These are phyloP conservation scores for Anacardium occidentale DNA, from an alignment of 345 rosid genomes.

Conservation along the genomic window DNA sequence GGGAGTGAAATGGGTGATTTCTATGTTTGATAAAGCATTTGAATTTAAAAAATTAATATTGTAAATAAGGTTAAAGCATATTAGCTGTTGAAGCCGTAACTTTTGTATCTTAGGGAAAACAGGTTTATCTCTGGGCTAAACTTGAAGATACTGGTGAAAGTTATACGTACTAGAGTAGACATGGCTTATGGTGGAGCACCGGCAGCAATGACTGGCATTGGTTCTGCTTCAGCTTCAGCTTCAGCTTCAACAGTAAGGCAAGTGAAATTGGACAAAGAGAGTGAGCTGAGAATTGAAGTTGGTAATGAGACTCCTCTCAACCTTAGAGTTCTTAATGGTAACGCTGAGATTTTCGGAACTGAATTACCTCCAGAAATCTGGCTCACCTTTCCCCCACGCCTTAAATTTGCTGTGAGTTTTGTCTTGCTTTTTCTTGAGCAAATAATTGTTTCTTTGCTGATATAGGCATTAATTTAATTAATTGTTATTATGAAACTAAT, in stretches of 20 bases:
- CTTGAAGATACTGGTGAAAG: neutral
- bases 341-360: constrained; percentile 87
- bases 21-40: no score
- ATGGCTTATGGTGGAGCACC: constrained; percentile 20
- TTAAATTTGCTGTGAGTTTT: constrained; percentile 68
- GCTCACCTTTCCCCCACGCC: constrained; percentile 84
- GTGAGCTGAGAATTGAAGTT: constrained; percentile 86
- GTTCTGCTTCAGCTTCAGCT: constrained; percentile 34
- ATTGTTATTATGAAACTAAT: neutral
- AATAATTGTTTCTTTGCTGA: neutral
- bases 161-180: neutral
- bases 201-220: neutral
- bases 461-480: neutral
- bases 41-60: no score
- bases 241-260: constrained; percentile 52
- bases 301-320: constrained; percentile 69
- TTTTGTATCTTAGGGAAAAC: neutral
- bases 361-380: constrained; percentile 84
- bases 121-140: neutral
- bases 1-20: no score
- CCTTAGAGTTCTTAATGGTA: constrained; percentile 72
- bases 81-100: neutral
- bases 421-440: neutral
- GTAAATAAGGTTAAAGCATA: neutral
- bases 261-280: constrained; percentile 79